phyloP scores from a whole-genome alignment of 257 asterid genomes.

The Solanum dulcamara region DNA sequence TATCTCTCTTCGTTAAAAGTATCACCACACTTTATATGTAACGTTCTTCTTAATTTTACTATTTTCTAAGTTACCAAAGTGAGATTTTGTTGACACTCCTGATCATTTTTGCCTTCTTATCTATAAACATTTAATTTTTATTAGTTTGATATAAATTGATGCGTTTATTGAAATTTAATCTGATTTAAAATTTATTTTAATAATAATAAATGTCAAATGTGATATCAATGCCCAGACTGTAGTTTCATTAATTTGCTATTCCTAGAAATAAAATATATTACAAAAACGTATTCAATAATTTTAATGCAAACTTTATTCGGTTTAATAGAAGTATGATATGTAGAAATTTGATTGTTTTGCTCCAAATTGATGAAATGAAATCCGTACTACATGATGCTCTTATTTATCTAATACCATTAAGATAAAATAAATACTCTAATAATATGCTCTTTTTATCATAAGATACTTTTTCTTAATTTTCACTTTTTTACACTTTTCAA shows the following conservation, averaged over 20 bases:
- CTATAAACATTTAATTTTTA: neutral
- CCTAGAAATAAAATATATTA: neutral
- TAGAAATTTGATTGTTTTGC: neutral
- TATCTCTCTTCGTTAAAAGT: neutral
- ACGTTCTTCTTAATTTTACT: neutral
- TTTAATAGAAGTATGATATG: neutral
- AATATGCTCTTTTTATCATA: neutral
- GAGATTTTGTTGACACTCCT: neutral
- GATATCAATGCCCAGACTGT: neutral
- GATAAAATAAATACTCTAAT: neutral
- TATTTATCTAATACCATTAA: neutral
- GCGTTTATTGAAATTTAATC: neutral
- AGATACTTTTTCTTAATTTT: no score
- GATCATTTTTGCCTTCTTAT: neutral
- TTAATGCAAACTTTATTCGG: neutral
- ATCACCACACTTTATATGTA: neutral
- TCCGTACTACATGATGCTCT: neutral
- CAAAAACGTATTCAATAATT: neutral
- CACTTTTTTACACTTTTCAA: neutral
- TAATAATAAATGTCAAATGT: neutral
- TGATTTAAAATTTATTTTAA: neutral
- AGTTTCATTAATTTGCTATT: neutral
- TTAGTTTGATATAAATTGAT: neutral
- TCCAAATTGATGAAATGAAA: neutral
- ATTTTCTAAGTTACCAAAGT: neutral